Base-by-base conservation (phyloP, 2,329 filamentous ascomycete genomes). In the Talaromyces piceae region DNA sequence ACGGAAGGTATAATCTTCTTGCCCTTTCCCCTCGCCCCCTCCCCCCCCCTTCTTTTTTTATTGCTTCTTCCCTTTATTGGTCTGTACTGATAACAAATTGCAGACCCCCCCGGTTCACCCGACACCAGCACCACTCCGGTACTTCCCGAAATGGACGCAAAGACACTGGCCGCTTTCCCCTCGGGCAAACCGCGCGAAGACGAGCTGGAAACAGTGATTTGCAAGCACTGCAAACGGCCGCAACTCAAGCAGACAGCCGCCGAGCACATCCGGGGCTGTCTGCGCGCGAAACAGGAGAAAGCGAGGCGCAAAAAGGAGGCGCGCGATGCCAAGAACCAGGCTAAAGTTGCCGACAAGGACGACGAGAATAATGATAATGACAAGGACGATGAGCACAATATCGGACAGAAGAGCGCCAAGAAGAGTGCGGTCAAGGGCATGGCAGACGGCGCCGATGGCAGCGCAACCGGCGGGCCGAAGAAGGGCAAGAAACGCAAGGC, bases 151-250 rank as follows among this genome's bases (percentile, higher is more conserved):
- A 79, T 95, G 47, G 88, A 94, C 61, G 84, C 90, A 54, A 81
- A 77, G 55, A 83, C 87, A 12, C 81, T 87, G 59, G 83, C 88
- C 54, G 87, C 87, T 4, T 96, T 96, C 67, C 77, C 83, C 3
- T 91, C 85, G 44, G 88, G 89, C 55, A 83, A 86, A 52, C 89
- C 90, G 0, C 78, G 95, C 58, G 84, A 90, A 60, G 91, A 95
- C 63, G 77, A 77, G 51, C 80, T 87, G 9, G 88, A 95, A 56
- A 79, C 88, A 8, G 83, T 93, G 47, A 79, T 86, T 58, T 98
- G 91, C 78, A 96, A 93, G 67, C 89, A 94, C 67, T 98, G 91
- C 73, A 95, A 93, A 71, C 91, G 94, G 61, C 87, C 87, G 47
- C 81, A 95, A 11, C 76, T 93, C 12, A 87, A 85, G 61, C 82